These are phyloP conservation scores for Melampsora larici-populina DNA, from an alignment of 1,284 basidiomycete genomes.

Conservation along the genomic window DNA sequence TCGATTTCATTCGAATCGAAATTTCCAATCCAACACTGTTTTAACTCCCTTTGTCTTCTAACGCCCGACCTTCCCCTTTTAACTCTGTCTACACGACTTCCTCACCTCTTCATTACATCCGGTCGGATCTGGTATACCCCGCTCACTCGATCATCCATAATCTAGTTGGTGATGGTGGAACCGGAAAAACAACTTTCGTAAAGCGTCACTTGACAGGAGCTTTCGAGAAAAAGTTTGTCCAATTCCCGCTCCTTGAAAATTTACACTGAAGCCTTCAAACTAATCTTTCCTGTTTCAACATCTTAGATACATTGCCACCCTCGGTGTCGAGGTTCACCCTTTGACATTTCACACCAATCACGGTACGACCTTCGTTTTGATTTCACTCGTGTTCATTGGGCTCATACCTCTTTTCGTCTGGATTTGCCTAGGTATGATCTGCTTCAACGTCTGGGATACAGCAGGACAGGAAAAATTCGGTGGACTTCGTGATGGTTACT, in stretches of 20 bases:
- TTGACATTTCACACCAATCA: constrained; percentile 84
- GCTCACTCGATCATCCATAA: neutral
- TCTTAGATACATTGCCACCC: constrained; percentile 67
- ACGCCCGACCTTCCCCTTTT: neutral
- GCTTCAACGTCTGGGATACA: constrained; percentile 99
- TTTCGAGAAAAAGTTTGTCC: constrained; percentile 91
- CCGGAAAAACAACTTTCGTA: constrained; percentile 55
- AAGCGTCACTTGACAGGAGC: constrained; percentile 82
- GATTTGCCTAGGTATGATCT: constrained; percentile 78
- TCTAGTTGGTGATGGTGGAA: constrained; percentile 54
- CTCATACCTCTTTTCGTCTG: neutral
- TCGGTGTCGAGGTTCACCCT: constrained; percentile 99
- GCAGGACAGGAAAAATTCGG: constrained; percentile 99
- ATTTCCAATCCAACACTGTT: neutral
- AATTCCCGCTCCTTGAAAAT: neutral
- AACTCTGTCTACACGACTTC: neutral
- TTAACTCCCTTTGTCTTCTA: neutral
- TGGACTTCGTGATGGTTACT: constrained; percentile 95
- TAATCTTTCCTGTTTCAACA: constrained; percentile 6
- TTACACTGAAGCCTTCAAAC: neutral
- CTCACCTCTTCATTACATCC: neutral
- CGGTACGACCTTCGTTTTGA: constrained; percentile 16
- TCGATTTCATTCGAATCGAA: neutral
- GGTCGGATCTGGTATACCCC: neutral
- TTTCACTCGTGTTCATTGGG: neutral